phyloP scores from a whole-genome alignment of 345 rosid genomes.

The Salix udensis region DNA sequence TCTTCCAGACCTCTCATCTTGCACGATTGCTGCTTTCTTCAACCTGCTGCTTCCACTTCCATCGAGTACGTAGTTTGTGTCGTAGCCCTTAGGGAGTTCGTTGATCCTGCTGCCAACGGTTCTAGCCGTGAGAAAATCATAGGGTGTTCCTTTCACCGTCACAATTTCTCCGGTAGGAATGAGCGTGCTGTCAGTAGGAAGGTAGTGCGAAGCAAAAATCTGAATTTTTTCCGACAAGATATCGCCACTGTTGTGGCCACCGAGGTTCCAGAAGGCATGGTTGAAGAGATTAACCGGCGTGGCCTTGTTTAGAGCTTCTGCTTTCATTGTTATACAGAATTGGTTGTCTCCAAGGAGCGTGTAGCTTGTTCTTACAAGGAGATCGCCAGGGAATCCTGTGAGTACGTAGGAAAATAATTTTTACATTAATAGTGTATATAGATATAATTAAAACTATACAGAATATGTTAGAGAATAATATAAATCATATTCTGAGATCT shows the following conservation, averaged over 20 bases:
- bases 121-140: constrained; percentile 58
- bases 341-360: constrained; percentile 33
- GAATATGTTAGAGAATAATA: too few relatives aligned
- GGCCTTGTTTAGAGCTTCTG: constrained; percentile 58
- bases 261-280: constrained; percentile 91
- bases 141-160: constrained; percentile 69
- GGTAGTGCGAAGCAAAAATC: constrained; percentile 58
- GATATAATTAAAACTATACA: too few relatives aligned
- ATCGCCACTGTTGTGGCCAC: constrained; percentile 67
- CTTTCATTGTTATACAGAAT: constrained; percentile 64
- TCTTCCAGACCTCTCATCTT: constrained; percentile 62
- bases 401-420: not conserved
- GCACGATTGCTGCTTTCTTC: constrained; percentile 54
- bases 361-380: constrained; percentile 45
- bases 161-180: constrained; percentile 72
- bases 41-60: constrained; percentile 22
- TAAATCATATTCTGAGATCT: too few relatives aligned
- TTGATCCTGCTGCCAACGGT: constrained; percentile 51
- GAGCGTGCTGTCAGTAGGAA: constrained; percentile 50
- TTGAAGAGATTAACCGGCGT: constrained; percentile 85
- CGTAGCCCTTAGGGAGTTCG: constrained; percentile 60
- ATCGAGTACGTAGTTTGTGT: constrained; percentile 70
- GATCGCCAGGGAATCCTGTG: constrained; percentile 81
- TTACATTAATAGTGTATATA: too few relatives aligned
- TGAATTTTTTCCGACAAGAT: constrained; percentile 65